These are phyloP conservation scores for Trichoderma atrobrunneum DNA, from an alignment of 2,329 filamentous ascomycete species.

Conservation along the genomic window DNA sequence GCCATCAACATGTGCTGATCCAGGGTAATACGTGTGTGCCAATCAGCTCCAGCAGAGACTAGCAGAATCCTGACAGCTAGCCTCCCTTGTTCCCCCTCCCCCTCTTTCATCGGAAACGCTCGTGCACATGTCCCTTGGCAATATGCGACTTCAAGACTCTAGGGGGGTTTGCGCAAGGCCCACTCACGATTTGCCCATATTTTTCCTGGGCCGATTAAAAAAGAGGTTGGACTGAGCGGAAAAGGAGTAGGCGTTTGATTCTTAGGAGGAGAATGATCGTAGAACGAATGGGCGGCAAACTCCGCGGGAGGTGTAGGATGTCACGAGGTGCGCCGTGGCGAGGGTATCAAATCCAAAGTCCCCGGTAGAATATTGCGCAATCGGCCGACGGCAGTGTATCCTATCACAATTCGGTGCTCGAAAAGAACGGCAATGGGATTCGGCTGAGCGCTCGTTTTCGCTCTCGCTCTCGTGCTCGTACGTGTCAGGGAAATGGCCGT, in stretches of 20 bases:
- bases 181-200: conserved; percentile 21
- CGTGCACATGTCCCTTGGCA: neutral
- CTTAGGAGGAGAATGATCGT: neutral
- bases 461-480: neutral
- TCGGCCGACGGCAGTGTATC: neutral
- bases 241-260: neutral
- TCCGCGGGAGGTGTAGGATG: neutral
- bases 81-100: neutral
- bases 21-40: neutral
- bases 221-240: neutral
- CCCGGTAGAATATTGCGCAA: neutral
- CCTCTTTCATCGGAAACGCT: neutral
- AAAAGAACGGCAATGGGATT: neutral
- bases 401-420: neutral
- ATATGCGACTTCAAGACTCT: neutral
- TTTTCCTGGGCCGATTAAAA: neutral
- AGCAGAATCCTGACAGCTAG: neutral
- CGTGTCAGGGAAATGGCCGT: neutral
- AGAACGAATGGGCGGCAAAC: neutral
- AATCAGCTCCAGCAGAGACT: neutral
- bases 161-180: neutral
- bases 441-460: neutral
- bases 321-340: conserved; percentile 3
- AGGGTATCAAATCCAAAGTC: neutral
- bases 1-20: neutral